phyloP scores from a whole-genome alignment of 2,329 filamentous ascomycete species.

The Dactylella cylindrospora region DNA sequence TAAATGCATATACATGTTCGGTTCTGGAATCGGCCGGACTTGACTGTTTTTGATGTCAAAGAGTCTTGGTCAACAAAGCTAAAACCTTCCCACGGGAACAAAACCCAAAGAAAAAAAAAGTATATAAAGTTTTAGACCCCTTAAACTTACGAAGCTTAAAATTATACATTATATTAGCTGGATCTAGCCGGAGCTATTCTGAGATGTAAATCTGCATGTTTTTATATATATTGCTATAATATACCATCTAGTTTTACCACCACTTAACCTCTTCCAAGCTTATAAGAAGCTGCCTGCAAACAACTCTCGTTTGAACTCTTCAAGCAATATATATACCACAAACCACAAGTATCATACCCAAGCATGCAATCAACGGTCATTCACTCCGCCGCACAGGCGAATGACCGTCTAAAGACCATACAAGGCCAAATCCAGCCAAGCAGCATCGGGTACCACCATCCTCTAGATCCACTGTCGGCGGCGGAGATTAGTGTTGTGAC shows the following conservation, averaged over 20 bases:
- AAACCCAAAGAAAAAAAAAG: slow-evolving; percentile 13
- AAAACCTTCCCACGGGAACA: slow-evolving; percentile 29
- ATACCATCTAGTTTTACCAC: no score
- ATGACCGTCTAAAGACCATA: slow-evolving; percentile 32
- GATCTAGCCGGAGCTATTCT: no score
- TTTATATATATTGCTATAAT: no score
- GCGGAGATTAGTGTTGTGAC: slow-evolving; percentile 59
- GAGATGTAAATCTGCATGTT: no score
- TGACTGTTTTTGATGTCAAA: slow-evolving; percentile 21
- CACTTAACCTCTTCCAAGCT: no score
- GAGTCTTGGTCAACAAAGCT: slow-evolving; percentile 13
- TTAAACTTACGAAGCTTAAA: no score
- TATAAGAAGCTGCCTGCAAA: no score
- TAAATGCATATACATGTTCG: slow-evolving; percentile 7
- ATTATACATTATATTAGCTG: no score
- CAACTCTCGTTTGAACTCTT: no score
- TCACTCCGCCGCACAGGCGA: slow-evolving; percentile 36
- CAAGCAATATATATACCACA: neutral
- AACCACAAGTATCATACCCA: slow-evolving; percentile 6
- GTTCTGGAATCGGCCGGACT: slow-evolving; percentile 13
- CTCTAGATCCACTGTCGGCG: slow-evolving; percentile 60
- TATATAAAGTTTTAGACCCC: slow-evolving; percentile 37
- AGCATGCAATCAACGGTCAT: slow-evolving; percentile 10
- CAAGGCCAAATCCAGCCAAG: slow-evolving; percentile 27
- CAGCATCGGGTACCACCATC: slow-evolving; percentile 52